Evolutionary conservation across 1,139 yeast genomes (phyloP), one percentile per base, ranked within the genome.

Genomic region (Saccharomyces uvarum): DNA sequence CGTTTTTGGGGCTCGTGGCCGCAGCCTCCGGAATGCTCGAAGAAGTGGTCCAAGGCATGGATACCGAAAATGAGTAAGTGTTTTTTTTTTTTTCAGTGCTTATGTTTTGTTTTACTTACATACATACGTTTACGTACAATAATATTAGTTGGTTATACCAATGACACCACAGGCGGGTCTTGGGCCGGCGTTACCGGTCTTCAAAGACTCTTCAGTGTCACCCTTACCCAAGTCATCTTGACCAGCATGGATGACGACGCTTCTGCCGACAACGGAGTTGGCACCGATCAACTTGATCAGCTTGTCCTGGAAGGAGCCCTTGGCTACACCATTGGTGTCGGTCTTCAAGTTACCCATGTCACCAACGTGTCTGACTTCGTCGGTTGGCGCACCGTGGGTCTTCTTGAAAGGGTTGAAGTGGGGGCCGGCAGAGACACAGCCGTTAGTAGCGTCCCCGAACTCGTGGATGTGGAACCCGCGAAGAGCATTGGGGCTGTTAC

Each of bases 101-200:
- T 31, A 13, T 26, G 4, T 27, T 11, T 24, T 26, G 4, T 27
- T 11, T 24, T 38, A 19, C 44, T 19, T 33, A 41, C 44, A 48
- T 53, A 42, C 47, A 42, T 16, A 28, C 8, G 16, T 42, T 13
- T 48, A 53, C 19, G 32, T 48, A 51, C 16, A 44, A 41, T n/a
- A 48, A 4, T 28, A 48, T 66, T 69, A 77, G 64, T 76, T 72
- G 57, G 88, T 68, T 61, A 87, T 70, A 68, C 99, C 98, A 78
- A 93, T 91, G 71, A 93, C 98, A 79, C 99, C 98, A 79, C 99
- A 93, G 62, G 99, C 99, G 64, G 96, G 91, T 83, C 99, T 89
- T 66, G 87, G 93, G 73, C 99, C 98, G 59, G 99, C 98, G 72
- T 93, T 91, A 77, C 99, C 99, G 64, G 98, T 93, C 79, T 88